Percentiles rank a stretch among this genome's conserved stretches.
Evolutionary conservation across 2,329 filamentous ascomycete genomes (phyloP).

Genomic region (Paecilomyces sp.): DNA sequence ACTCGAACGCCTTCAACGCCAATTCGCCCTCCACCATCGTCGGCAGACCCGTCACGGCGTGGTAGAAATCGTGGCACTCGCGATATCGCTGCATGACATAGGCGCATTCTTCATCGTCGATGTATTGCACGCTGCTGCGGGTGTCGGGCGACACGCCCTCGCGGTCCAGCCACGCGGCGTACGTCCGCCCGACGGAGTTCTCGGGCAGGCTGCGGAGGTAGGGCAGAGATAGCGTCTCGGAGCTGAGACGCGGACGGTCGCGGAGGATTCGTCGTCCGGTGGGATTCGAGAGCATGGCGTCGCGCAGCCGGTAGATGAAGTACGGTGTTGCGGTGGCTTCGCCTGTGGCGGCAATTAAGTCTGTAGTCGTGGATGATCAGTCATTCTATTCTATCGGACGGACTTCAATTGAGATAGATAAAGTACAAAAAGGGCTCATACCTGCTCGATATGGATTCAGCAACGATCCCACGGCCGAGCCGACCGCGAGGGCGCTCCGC

Average conservation of each 20-base stretch:
- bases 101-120: slow-evolving; percentile 90
- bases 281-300: slow-evolving; percentile 77
- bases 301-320: slow-evolving; percentile 85
- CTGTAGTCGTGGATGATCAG: slow-evolving; percentile 36
- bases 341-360: slow-evolving; percentile 89
- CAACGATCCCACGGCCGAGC: slow-evolving; percentile 53
- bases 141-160: slow-evolving; percentile 93
- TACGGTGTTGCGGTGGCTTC: slow-evolving; percentile 92
- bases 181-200: slow-evolving; percentile 72
- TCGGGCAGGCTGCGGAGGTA: slow-evolving; percentile 64
- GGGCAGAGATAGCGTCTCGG: slow-evolving; percentile 58
- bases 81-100: slow-evolving; percentile 98
- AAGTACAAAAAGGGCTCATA: slow-evolving; percentile 23
- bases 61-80: slow-evolving; percentile 97
- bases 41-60: slow-evolving; percentile 85
- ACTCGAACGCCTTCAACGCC: slow-evolving; percentile 97
- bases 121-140: slow-evolving; percentile 72
- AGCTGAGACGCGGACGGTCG: slow-evolving; percentile 81
- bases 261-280: slow-evolving; percentile 88
- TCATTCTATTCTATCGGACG: background rate
- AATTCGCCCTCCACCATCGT: slow-evolving; percentile 93
- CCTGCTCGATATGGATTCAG: slow-evolving; percentile 74
- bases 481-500: slow-evolving; percentile 60
- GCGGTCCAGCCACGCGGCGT: slow-evolving; percentile 84
- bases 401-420: background rate